Conservation (phyloP, 257 asterid genomes). For the Forsythia suspensa region DNA sequence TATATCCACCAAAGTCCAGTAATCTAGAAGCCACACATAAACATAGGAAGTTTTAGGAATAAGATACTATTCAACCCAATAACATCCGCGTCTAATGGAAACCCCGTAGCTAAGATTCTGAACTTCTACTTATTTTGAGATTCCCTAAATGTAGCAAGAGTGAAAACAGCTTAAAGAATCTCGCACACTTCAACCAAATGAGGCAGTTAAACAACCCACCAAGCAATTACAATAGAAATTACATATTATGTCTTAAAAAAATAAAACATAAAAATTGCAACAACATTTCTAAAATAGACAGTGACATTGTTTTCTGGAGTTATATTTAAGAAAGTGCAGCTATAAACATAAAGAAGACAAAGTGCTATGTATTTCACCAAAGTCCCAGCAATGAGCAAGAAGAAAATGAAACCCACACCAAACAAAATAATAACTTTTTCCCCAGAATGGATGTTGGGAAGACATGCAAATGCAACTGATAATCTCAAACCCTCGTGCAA, state of each 20-base stretch:
- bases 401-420: background rate
- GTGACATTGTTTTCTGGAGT: background rate
- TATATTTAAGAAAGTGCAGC: background rate
- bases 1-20: background rate
- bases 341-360: background rate
- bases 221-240: background rate
- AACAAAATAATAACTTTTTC: no score
- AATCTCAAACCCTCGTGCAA: background rate
- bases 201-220: background rate
- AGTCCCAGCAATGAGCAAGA: background rate
- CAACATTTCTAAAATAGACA: background rate
- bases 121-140: background rate
- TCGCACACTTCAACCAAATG: background rate
- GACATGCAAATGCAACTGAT: background rate
- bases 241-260: background rate
- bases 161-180: background rate
- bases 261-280: background rate
- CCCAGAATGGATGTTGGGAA: no score
- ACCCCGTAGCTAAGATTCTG: background rate
- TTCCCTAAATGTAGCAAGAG: background rate
- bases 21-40: background rate
- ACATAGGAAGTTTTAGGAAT: background rate
- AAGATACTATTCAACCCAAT: background rate
- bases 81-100: background rate
- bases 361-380: background rate